Evolutionary conservation across 805 yeast genomes (phyloP).

Genomic region (Clavispora santaluciae): DNA sequence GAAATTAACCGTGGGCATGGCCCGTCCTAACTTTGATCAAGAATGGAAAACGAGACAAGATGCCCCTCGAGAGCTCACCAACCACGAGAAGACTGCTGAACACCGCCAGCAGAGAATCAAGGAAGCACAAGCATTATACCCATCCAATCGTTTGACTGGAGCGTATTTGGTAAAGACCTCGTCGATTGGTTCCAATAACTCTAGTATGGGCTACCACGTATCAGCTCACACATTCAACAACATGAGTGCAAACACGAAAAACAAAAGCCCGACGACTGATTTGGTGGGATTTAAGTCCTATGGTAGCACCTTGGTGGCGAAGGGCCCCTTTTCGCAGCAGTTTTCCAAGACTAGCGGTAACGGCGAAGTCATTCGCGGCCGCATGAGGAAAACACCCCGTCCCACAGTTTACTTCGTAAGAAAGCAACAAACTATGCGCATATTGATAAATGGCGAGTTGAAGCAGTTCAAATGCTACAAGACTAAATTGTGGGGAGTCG

Average conservation of each 20-base stretch:
- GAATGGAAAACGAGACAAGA: slow-evolving; percentile 42
- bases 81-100: slow-evolving; percentile 28
- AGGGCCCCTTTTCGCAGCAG: slow-evolving; percentile 17
- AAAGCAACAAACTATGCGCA: slow-evolving; percentile 59
- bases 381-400: slow-evolving; percentile 55
- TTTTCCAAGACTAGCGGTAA: slow-evolving; percentile 29
- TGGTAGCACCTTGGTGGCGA: slow-evolving; percentile 30
- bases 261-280: slow-evolving; percentile 25
- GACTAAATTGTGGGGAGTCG: slow-evolving; percentile 88
- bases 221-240: slow-evolving; percentile 32
- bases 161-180: slow-evolving; percentile 11
- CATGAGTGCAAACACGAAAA: slow-evolving; percentile 31
- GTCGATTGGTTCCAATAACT: slow-evolving; percentile 12
- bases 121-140: slow-evolving; percentile 31
- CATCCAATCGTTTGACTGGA: slow-evolving; percentile 20
- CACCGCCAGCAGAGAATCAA: slow-evolving; percentile 37
- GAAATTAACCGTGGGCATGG: slow-evolving; percentile 54
- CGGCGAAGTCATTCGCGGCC: slow-evolving; percentile 48
- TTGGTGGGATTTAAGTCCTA: slow-evolving; percentile 33
- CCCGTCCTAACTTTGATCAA: slow-evolving; percentile 48
- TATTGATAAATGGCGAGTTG: slow-evolving; percentile 51
- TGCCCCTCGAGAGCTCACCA: slow-evolving; percentile 21
- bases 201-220: slow-evolving; percentile 25
- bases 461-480: slow-evolving; percentile 59
- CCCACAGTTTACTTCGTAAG: slow-evolving; percentile 31